Base-by-base conservation (phyloP, 2,329 filamentous ascomycete species). In the Lizonia empirigonia region DNA sequence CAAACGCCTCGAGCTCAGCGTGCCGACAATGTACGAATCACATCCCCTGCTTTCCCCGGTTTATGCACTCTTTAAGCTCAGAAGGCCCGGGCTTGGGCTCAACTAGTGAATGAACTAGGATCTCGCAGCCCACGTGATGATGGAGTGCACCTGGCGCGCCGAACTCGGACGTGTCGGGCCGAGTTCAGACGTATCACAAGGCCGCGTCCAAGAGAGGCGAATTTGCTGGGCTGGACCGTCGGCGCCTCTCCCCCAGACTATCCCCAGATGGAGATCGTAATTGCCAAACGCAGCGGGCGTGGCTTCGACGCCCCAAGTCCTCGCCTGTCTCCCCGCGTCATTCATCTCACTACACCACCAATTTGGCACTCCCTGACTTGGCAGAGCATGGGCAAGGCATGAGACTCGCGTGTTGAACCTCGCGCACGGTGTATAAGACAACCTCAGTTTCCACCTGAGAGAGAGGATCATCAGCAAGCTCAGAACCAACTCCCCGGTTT, bases 311-410 rank as follows among this genome's bases (percentile, higher is more conserved):
- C 37, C 40, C 38, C 37, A 37, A 49, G 36, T 32, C 44, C 51
- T 61, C 54, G 58, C 56, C 57, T 56, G 41, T 36, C 40, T 59
- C 62, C 58, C 59, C 58, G 63, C 65, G 62, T 59, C 55, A 62
- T 56, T 60, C 58, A 53, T 52, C 47, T 53, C 46, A 49, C 55
- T 59, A 57, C 55, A 59, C 49, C 55, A 56, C n/a, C n/a, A n/a
- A n/a, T n/a, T 55, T 55, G 48, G 54, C 53, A 37, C 42, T 45
- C 42, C 16, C 48, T 44, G 39, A 52, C 59, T 63, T 62, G 58
- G 63, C 61, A 30, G 13, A 46, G 42, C 53, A 41, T 48, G 34
- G 37, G 18, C 45, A 56, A 27, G 45, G 45, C 52, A 56, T 57
- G 52, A 52, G 32, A 29, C 34, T 42, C 37, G 53, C 46, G 30